These are phyloP conservation scores for Carex sylvatica DNA, from an alignment of 202 grass and related monocot species.

Conservation along the genomic window DNA sequence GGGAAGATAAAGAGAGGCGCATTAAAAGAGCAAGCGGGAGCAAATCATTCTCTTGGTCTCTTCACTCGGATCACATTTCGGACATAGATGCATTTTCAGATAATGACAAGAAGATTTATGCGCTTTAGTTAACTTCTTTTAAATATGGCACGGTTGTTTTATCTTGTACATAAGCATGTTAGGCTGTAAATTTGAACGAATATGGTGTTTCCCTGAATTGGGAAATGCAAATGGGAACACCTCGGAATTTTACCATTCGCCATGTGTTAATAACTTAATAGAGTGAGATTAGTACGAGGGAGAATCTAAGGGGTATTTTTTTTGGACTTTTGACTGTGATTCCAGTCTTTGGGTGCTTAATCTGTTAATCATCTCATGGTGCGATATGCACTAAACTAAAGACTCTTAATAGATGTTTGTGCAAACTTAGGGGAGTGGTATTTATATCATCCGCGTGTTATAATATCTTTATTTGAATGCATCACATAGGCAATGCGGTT, in stretches of 20 bases:
- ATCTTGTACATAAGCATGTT: not conserved
- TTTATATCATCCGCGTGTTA: not conserved
- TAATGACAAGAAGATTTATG: constrained; percentile 87
- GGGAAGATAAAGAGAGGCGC: constrained; percentile 66
- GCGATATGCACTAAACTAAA: too few species aligned
- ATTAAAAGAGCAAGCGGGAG: constrained; percentile 79
- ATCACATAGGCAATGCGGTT: too few species aligned
- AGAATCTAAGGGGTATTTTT: not conserved
- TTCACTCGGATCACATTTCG: constrained; percentile 53
- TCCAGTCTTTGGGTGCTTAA: not conserved
- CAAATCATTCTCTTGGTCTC: constrained; percentile 95
- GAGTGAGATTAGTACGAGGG: not conserved
- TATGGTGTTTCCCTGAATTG: not conserved
- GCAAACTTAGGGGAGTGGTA: not conserved
- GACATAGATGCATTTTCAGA: constrained; percentile 90
- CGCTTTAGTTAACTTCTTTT: constrained; percentile 39
- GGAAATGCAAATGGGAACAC: constrained; percentile 6
- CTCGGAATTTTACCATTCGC: not conserved
- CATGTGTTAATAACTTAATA: not conserved
- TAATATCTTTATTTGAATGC: not conserved
- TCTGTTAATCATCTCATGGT: too few species aligned
- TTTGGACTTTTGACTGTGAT: not conserved
- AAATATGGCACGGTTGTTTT: not conserved
- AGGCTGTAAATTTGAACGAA: constrained; percentile 9
- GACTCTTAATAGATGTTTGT: not conserved